Evolutionary conservation across 2,329 filamentous ascomycete genomes (phyloP).

Genomic region (Botryosphaeria dothidea): DNA sequence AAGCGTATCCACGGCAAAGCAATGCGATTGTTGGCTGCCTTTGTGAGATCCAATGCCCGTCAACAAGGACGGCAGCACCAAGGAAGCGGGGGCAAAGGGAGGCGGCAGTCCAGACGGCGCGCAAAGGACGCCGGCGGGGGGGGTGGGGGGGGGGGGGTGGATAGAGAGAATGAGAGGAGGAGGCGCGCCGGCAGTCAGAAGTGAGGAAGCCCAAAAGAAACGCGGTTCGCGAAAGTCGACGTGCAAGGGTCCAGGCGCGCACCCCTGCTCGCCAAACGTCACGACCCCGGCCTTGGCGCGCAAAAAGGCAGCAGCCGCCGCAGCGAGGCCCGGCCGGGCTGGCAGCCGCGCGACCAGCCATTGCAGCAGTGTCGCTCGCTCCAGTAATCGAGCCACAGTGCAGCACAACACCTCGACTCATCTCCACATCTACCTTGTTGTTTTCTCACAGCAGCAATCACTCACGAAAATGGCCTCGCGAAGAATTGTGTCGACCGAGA

Average conservation of each 20-base stretch:
- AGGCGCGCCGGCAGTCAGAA: background rate
- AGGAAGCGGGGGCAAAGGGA: background rate
- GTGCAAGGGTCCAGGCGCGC: background rate
- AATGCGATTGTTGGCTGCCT: background rate
- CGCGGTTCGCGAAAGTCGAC: conserved; percentile 9
- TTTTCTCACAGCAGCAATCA: background rate
- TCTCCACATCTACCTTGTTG: conserved; percentile 23
- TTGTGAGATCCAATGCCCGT: too few species aligned
- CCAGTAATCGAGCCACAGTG: background rate
- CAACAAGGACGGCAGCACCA: too few species aligned
- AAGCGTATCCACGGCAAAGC: background rate
- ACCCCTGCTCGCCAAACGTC: background rate
- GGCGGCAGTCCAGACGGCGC: background rate
- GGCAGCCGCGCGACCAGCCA: too few species aligned
- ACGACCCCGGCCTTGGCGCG: background rate
- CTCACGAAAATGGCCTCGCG: conserved; percentile 63
- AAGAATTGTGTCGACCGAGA: conserved; percentile 66
- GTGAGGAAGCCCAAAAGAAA: background rate
- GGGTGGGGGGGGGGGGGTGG: background rate
- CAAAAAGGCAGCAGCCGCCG: too few species aligned
- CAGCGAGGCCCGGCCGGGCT: too few species aligned
- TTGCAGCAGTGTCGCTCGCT: background rate
- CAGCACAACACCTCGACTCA: conserved; percentile 17
- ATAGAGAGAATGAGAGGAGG: background rate
- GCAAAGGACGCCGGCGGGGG: too few species aligned